Evolutionary conservation across 441 rosid genomes (phyloP).

Genomic region (Erodium trifolium): DNA sequence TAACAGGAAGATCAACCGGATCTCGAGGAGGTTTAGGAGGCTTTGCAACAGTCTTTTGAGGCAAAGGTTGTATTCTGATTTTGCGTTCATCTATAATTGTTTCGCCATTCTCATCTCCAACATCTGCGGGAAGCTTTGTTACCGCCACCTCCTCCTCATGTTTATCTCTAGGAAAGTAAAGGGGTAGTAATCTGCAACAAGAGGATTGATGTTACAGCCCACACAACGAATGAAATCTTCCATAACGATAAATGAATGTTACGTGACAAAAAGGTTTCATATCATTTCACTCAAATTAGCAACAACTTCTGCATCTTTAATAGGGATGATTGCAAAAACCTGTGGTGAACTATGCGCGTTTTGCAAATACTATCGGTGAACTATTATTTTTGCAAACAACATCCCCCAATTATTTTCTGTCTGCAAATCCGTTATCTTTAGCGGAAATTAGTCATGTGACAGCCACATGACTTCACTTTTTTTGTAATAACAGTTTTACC

Average conservation of each 20-base stretch:
- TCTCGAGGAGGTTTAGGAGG: slow-evolving; percentile 38
- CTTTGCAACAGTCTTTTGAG: slow-evolving; percentile 57
- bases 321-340: too few species aligned
- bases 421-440: too few species aligned
- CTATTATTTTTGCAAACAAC: too few species aligned
- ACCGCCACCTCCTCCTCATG: slow-evolving; percentile 92
- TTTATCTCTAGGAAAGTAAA: slow-evolving; percentile 96
- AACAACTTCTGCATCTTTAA: slow-evolving; percentile 2
- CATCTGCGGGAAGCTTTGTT: slow-evolving; percentile 95
- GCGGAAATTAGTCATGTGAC: too few species aligned
- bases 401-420: too few species aligned
- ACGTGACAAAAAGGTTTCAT: background rate
- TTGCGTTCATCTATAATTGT: slow-evolving; percentile 93
- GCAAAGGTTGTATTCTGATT: slow-evolving; percentile 91
- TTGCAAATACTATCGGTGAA: too few species aligned
- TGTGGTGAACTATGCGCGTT: too few species aligned
- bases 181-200: slow-evolving; percentile 74
- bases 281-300: background rate
- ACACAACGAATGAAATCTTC: background rate
- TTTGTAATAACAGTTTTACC: too few species aligned
- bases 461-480: too few species aligned
- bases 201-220: slow-evolving; percentile 17
- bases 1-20: slow-evolving; percentile 59
- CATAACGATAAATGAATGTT: background rate
- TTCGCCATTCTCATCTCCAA: slow-evolving; percentile 99